Evolutionary conservation across 2,329 filamentous ascomycete species (phyloP).

Genomic region (Neofusicoccum umdonicola): DNA sequence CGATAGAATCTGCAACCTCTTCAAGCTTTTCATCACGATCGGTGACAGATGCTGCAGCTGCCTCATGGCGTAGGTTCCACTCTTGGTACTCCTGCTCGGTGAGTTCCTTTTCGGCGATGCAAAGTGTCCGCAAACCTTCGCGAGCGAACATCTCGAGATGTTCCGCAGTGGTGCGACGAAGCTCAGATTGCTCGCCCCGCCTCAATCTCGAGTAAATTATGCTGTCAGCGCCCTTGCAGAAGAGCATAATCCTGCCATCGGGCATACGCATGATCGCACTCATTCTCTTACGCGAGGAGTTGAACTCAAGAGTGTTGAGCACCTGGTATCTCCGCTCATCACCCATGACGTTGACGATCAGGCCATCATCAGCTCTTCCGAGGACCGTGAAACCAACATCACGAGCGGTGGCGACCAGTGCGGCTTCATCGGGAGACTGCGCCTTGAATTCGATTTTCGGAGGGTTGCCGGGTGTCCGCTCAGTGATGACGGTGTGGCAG

Average conservation of each 20-base stretch:
- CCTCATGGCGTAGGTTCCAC: slow-evolving; percentile 85
- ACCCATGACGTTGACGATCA: slow-evolving; percentile 83
- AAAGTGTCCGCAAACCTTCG: slow-evolving; percentile 91
- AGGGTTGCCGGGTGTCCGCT: slow-evolving; percentile 82
- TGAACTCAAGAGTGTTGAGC: slow-evolving; percentile 95
- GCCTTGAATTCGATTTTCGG: slow-evolving; percentile 94
- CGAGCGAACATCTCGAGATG: slow-evolving; percentile 96
- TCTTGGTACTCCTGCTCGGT: slow-evolving; percentile 76
- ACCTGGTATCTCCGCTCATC: slow-evolving; percentile 82
- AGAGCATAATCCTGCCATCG: slow-evolving; percentile 80
- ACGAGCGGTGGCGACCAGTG: slow-evolving; percentile 86
- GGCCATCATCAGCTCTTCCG: slow-evolving; percentile 73
- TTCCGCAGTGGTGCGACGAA: slow-evolving; percentile 80
- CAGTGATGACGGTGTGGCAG: slow-evolving; percentile 95
- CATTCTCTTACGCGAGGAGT: slow-evolving; percentile 95
- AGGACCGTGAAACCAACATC: slow-evolving; percentile 95
- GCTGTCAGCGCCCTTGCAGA: slow-evolving; percentile 97
- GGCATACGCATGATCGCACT: slow-evolving; percentile 96
- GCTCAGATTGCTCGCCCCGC: slow-evolving; percentile 78
- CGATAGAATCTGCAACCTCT: slow-evolving; percentile 82
- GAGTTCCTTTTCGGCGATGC: slow-evolving; percentile 81
- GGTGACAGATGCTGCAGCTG: slow-evolving; percentile 77
- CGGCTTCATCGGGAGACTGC: slow-evolving; percentile 94
- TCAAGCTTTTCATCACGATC: slow-evolving; percentile 93
- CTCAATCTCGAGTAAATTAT: slow-evolving; percentile 92